A percentile compares a stretch with the other conserved stretches of the same genome.
phyloP scores from a whole-genome alignment of 1,139 yeast genomes.

The Suhomyces coccinellae region DNA sequence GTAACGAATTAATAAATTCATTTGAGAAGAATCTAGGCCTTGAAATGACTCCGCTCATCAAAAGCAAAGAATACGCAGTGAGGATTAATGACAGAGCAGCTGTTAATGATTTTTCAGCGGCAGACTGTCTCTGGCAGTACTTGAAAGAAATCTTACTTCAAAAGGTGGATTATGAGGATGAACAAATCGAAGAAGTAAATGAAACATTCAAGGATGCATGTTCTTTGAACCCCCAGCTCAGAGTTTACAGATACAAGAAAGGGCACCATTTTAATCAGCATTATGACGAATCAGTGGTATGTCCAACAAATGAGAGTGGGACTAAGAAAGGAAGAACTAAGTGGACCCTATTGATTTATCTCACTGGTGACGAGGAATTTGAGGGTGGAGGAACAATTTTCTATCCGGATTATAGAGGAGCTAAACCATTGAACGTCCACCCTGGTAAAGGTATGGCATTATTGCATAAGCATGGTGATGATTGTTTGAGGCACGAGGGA shows the following conservation, averaged over 20 bases:
- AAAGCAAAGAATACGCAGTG: constrained; percentile 57
- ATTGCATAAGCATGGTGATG: constrained; percentile 67
- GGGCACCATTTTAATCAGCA: constrained; percentile 67
- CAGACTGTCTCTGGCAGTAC: constrained; percentile 48
- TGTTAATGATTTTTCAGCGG: constrained; percentile 39
- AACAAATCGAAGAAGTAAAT: constrained; percentile 27
- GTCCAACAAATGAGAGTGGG: constrained; percentile 24
- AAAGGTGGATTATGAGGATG: constrained; percentile 31
- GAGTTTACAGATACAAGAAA: constrained; percentile 55
- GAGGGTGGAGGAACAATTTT: constrained; percentile 66
- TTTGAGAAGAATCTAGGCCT: constrained; percentile 34
- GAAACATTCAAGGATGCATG: constrained; percentile 38
- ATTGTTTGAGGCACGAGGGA: constrained; percentile 63
- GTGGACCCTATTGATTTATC: constrained; percentile 62
- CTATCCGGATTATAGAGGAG: constrained; percentile 35
- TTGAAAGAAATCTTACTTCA: constrained; percentile 34
- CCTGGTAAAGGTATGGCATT: constrained; percentile 61
- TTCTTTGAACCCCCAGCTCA: constrained; percentile 57
- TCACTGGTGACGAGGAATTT: constrained; percentile 59
- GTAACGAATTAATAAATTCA: constrained; percentile 45
- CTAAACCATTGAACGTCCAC: constrained; percentile 36
- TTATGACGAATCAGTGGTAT: constrained; percentile 58
- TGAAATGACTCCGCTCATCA: constrained; percentile 51
- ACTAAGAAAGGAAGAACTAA: constrained; percentile 41
- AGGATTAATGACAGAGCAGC: constrained; percentile 57